These are phyloP conservation scores for Mucuna pruriens DNA, from an alignment of 306 rosid species.

Conservation along the genomic window DNA sequence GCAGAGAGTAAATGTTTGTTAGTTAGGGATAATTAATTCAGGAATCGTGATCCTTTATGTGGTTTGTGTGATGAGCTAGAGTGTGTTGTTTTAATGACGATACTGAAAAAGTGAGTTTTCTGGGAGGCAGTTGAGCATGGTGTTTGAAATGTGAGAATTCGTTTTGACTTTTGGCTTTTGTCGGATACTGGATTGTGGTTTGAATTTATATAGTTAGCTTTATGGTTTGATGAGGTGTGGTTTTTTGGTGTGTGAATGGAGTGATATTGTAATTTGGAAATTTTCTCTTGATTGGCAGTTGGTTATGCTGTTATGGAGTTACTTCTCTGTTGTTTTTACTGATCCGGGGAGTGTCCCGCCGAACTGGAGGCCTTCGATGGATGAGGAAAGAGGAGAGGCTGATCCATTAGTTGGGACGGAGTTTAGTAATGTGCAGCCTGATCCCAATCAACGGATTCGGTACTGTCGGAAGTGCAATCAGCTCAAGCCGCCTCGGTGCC, in stretches of 20 bases:
- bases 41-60: conserved; percentile 30
- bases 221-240: not conserved
- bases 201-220: not conserved
- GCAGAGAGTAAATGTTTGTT: not conserved
- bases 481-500: conserved; percentile 91
- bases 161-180: not conserved
- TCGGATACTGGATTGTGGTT: not conserved
- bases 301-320: conserved; percentile 97
- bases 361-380: conserved; percentile 86
- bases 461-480: conserved; percentile 90
- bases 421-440: conserved; percentile 52
- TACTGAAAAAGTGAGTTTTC: conserved; percentile 7
- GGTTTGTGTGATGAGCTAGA: not conserved
- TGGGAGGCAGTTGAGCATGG: conserved; percentile 1
- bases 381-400: conserved; percentile 93
- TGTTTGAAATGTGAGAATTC: not conserved
- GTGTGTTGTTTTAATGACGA: not conserved
- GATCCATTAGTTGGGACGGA: conserved; percentile 80
- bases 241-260: conserved; percentile 23
- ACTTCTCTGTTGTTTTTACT: conserved; percentile 89
- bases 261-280: conserved; percentile 28
- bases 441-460: conserved; percentile 69
- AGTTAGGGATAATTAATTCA: too few relatives aligned
- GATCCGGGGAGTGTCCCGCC: conserved; percentile 96
- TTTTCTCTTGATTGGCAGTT: conserved; percentile 60